Evolutionary conservation across 352 stramenopile species (phyloP).

Genomic region (Phytophthora tentaculata): DNA sequence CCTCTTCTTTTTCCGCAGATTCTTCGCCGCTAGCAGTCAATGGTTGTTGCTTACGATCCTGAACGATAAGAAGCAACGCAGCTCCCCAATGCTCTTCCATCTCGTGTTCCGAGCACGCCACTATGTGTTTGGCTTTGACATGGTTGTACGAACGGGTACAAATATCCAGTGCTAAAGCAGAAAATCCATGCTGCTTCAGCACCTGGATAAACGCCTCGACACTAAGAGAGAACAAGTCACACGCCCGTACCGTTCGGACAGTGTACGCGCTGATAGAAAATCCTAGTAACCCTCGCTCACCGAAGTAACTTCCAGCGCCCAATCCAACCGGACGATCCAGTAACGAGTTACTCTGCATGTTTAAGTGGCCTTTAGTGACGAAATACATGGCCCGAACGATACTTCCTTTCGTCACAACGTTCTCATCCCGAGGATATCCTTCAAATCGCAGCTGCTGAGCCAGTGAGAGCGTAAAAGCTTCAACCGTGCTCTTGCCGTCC

Average conservation of each 20-base stretch:
- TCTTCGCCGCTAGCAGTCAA: constrained; percentile 8
- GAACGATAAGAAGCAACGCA: constrained; percentile 20
- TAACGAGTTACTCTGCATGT: constrained; percentile 39
- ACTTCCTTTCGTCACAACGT: constrained; percentile 60
- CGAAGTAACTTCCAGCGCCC: constrained; percentile 58
- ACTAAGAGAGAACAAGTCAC: constrained; percentile 38
- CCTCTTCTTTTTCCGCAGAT: background rate
- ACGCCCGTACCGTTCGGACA: constrained; percentile 38
- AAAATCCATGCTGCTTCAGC: constrained; percentile 34
- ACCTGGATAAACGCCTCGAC: constrained; percentile 48
- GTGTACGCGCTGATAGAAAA: constrained; percentile 51
- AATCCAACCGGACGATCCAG: constrained; percentile 28
- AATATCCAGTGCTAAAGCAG: constrained; percentile 26
- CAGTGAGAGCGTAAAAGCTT: constrained; percentile 38
- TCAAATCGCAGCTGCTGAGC: constrained; percentile 60
- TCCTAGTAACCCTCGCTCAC: constrained; percentile 60
- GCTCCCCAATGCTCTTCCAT: constrained; percentile 38
- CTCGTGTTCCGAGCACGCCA: constrained; percentile 18
- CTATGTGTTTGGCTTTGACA: constrained; percentile 6
- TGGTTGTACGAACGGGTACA: constrained; percentile 24
- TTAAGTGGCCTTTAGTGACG: constrained; percentile 63
- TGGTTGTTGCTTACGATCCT: constrained; percentile 22
- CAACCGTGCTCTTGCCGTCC: constrained; percentile 15
- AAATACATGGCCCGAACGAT: constrained; percentile 75
- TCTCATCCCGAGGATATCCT: constrained; percentile 64